Evolutionary conservation across 371 early-diverging fungal genomes (phyloP).

Genomic region (Rhizopus sp.): DNA sequence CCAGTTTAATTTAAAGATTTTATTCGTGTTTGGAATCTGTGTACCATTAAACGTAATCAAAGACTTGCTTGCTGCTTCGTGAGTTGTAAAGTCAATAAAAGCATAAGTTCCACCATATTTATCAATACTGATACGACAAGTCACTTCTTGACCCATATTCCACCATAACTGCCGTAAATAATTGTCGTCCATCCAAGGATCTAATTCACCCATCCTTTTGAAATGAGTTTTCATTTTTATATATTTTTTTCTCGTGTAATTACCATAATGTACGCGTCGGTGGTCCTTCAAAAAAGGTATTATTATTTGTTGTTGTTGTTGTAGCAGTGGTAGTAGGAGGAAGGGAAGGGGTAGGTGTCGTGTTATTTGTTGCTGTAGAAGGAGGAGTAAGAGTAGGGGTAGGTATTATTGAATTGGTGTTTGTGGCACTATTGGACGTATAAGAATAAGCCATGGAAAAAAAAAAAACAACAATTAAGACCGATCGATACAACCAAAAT

Average conservation of each 20-base stretch:
- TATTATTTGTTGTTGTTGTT: slow-evolving; percentile 4
- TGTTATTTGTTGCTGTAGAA: not conserved
- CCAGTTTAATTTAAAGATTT: slow-evolving; percentile 87
- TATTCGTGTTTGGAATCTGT: slow-evolving; percentile 73
- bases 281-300: slow-evolving; percentile 1
- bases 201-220: slow-evolving; percentile 75
- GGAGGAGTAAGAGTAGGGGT: not conserved
- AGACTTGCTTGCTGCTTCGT: slow-evolving; percentile 62
- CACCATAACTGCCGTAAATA: slow-evolving; percentile 69
- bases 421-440: too few species aligned
- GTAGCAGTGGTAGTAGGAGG: not conserved
- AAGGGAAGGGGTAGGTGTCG: not conserved
- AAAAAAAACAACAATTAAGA: too few species aligned
- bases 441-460: too few species aligned
- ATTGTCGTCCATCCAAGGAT: slow-evolving; percentile 81
- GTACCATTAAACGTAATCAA: slow-evolving; percentile 70
- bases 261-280: slow-evolving; percentile 16
- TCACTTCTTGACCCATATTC: slow-evolving; percentile 62
- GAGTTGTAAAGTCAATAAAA: slow-evolving; percentile 64
- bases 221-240: not conserved
- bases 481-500: too few species aligned
- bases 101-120: slow-evolving; percentile 55
- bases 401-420: too few species aligned
- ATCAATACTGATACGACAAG: slow-evolving; percentile 20
- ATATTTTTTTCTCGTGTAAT: not conserved